Conservation (phyloP, 306 rosid species). For the Quercus gilva region DNA sequence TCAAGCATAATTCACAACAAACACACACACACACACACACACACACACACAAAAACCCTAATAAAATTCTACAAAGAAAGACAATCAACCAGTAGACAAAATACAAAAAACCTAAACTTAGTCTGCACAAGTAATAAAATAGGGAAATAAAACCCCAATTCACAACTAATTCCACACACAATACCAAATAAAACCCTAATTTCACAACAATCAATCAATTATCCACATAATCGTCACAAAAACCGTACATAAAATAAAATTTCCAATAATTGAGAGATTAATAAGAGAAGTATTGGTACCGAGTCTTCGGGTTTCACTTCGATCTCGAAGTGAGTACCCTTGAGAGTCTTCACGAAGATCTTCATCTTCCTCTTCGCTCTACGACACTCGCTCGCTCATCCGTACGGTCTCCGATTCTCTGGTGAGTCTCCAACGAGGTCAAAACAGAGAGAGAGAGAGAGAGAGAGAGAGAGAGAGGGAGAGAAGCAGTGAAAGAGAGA, state of each 20-base stretch:
- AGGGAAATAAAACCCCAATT: constrained; percentile 23
- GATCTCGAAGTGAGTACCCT: constrained; percentile 66
- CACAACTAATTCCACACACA: not conserved
- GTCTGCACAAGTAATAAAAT: not conserved
- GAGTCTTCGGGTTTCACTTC: constrained; percentile 49
- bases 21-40: not conserved
- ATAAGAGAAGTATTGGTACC: constrained; percentile 16
- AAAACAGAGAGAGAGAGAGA: not conserved
- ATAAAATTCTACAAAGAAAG: not conserved
- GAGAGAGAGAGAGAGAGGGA: too few species aligned
- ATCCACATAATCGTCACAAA: not conserved
- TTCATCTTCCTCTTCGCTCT: constrained; percentile 44
- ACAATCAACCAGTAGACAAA: not conserved
- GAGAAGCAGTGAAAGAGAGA: not conserved
- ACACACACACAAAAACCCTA: not conserved
- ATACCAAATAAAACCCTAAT: constrained; percentile 20
- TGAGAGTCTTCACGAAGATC: constrained; percentile 71
- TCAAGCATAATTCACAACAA: not conserved
- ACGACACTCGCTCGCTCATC: not conserved
- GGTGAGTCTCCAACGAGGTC: constrained; percentile 19
- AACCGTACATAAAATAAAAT: not conserved
- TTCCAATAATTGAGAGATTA: not conserved
- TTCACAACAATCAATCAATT: constrained; percentile 7
- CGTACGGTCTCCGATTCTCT: constrained; percentile 12
- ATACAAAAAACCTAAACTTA: not conserved